Base-by-base conservation (phyloP, 1,284 basidiomycete species). In the Malassezia nana region DNA sequence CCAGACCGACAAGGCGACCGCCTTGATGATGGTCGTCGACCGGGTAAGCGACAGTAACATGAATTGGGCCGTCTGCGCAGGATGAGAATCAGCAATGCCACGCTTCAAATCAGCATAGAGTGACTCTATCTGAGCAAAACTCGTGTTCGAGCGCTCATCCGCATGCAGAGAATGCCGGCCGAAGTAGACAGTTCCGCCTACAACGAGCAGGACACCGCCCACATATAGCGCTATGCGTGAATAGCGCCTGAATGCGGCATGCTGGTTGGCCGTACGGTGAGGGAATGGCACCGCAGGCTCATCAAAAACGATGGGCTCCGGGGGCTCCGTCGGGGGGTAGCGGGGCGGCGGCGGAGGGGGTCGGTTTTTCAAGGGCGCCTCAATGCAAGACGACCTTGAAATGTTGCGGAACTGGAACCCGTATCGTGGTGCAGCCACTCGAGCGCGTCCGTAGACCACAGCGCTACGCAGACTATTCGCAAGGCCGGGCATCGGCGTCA, bases 221-320 rank as follows among this genome's bases (percentile, higher is more conserved):
- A 32, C 59, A 16, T 46, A 25, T 7, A 50, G 50, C 13, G 46
- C 55, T 0, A 52, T 49, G 10, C 62, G 53, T 33, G 58, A 58
- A 31, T 60, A 50, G 20, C 52, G 58, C 30, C 63, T 55, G 41
- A 72, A 72, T n/a, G 56, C 50, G 28, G 60, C 61, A 43, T 72
- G 66, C 8, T 67, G 64, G 18, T 65, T 60, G 5, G 66, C 66
- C 1, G 71, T 67, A 35, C 69, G 63, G 26, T 60, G 59, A 9
- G 69, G 68, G 31, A 71, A 67, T 1, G 69, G 63, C 6, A 74
- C 65, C 18, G 71, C 71, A 9, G 70, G 70, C 52, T 71, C 46
- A 45, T 72, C 68, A 43, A 69, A 74, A 40, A 60, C 57, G 51
- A 65, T 65, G 20, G 63, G 53, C 50, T 65, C 58, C 1, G 71